Evolutionary conservation across 2,329 filamentous ascomycete species (phyloP), one percentile per base, ranked within the genome.

Genomic region (Sporothrix mexicana): DNA sequence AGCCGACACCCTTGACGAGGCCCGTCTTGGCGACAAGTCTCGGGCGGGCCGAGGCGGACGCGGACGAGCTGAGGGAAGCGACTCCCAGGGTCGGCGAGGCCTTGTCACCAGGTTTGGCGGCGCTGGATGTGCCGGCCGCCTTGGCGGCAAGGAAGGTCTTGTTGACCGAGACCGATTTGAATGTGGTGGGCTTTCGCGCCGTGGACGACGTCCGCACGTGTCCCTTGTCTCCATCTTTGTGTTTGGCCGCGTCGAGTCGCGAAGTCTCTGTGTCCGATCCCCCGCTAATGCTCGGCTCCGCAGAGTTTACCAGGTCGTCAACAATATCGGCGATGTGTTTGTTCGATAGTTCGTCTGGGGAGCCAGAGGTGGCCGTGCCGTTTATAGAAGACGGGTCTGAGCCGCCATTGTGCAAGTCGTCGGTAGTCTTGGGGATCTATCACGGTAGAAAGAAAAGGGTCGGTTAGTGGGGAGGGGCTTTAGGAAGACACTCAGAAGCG

Each of bases 141-240:
- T 95, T 95, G 74, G 92, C 88, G n/a, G 88, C 89, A 49, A 96
- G 85, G 79, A 95, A 97, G 59, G 89, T 94, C 82, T 93, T 94
- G 76, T 95, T 95, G 76, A 95, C 92, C 5, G 92, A 95, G 66
- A 96, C 92, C 20, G 93, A 89, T 82, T 96, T 97, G 86, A 97
- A 96, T 13, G 90, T 91, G 20, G 90, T 84, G 23, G 91, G 90
- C 81, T 93, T 95, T 86, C 93, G 94, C 75, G 90, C 84, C 3
- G 90, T 78, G 74, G 91, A 86, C 75, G 85, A 84, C 9, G 84
- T 84, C 73, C 88, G 89, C 74, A 83, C 83, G 79, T 93, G 88
- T 67, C 86, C 85, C 77, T 87, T 89, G 72, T 87, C 85, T 73
- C 85, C 88, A 79, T 88, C 86, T 74, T 87, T 87, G 74, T 81